Evolutionary conservation across 2,329 filamentous ascomycete species (phyloP), one percentile per base, ranked within the genome.

Genomic region (Rutstroemia sp.): DNA sequence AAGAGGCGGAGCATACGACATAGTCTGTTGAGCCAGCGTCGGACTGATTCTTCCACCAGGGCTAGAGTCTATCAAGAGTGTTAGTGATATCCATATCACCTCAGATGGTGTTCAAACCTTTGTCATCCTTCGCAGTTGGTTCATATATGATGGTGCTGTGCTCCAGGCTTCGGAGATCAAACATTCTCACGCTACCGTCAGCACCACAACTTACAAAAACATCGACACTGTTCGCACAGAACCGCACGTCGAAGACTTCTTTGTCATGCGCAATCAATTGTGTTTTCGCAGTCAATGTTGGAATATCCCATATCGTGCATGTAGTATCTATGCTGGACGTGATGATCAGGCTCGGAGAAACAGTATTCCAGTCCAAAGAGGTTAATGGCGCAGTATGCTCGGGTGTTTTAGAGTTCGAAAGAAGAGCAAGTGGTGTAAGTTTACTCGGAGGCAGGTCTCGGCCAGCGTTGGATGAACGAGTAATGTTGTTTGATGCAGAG

Each of bases 121-220:
- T 75, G 46, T 86, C 83, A 60, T 87, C 85, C 73, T 96, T 96
- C 63, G 91, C 88, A 0, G 89, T 92, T 4, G 94, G 94, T 72
- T 99, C 94, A 71, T 99, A 99, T 62, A 99, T 99, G 70, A 99
- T 99, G 51, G 94, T 99, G 63, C 92, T 96, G 71, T 99, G 94
- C 70, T 99, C 94, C 53, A 99, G 75, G 71, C 92, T 97, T 68
- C 94, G 84, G 59, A 99, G 77, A 72, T 99, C 94, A 73, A 99
- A 99, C 94, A 99, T 99, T 65, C 94, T 84, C 25, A 99, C 94
- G 71, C 92, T 97, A 40, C 94, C 94, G 70, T 99, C 94, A 56
- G 95, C 92, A 51, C 94, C 94, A 71, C 94, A 99, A 71, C 90
- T 96, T 34, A 97, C 94, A 71, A 99, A 99, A 1, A 97, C 92